These are phyloP conservation scores for Pleurozium schreberi DNA, from an alignment of 225 moss, liverwort and hornwort species.

Conservation along the genomic window DNA sequence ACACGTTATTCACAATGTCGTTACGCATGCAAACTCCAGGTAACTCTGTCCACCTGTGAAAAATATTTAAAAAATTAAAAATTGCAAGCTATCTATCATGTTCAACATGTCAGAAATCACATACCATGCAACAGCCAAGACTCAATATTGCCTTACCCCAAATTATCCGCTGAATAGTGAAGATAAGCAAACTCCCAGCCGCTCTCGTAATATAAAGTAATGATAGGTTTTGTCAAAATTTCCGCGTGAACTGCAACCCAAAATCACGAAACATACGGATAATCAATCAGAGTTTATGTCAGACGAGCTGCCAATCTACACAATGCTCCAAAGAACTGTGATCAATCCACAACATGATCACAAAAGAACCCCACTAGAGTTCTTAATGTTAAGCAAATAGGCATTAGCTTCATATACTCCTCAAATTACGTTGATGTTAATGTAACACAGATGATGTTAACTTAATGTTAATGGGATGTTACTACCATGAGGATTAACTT, in stretches of 20 bases:
- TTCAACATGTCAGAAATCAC: neutral
- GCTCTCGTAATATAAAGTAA: slow-evolving; percentile 44
- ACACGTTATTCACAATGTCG: slow-evolving; percentile 1
- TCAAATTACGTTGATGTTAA: neutral
- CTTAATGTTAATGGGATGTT: neutral
- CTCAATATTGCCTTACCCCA: neutral
- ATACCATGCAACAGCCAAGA: neutral
- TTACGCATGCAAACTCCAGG: slow-evolving; percentile 54
- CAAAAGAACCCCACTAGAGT: neutral
- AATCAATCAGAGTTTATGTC: neutral
- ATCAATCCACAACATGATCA: neutral
- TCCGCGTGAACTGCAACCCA: slow-evolving; percentile 16
- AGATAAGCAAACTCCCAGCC: slow-evolving; percentile 44
- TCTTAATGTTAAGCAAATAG: neutral
- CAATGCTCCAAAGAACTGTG: neutral
- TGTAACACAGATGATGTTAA: neutral
- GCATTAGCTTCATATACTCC: neutral
- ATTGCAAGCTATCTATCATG: neutral
- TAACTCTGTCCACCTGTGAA: slow-evolving; percentile 39
- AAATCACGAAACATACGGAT: neutral
- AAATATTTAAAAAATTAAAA: neutral
- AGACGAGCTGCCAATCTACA: neutral
- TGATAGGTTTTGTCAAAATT: slow-evolving; percentile 5
- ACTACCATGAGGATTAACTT: neutral
- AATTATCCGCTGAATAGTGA: slow-evolving; percentile 21